Conservation (phyloP, 148 eudicot species). For the Diospyros lotus region DNA sequence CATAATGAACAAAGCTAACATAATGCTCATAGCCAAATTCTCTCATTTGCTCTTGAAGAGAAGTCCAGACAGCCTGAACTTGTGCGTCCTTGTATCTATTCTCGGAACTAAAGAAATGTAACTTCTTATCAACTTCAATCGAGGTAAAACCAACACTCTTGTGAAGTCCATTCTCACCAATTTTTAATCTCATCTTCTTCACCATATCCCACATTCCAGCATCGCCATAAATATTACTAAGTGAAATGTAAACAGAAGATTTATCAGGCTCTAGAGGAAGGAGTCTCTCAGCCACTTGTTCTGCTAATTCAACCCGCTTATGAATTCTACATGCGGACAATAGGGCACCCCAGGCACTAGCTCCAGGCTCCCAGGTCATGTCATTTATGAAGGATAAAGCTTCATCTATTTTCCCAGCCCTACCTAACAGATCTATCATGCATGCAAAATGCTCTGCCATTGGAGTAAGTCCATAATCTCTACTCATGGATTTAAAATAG, state of each 20-base stretch:
- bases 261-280: slow-evolving; percentile 15
- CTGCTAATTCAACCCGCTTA: slow-evolving; percentile 9
- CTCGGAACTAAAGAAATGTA: slow-evolving; percentile 1
- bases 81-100: neutral
- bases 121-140: slow-evolving; percentile 13
- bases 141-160: slow-evolving; percentile 13
- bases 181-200: slow-evolving; percentile 5
- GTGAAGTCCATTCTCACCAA: slow-evolving; percentile 18
- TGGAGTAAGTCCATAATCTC: slow-evolving; percentile 7
- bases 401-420: slow-evolving; percentile 12
- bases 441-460: slow-evolving; percentile 14
- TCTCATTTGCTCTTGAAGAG: slow-evolving; percentile 9
- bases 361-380: slow-evolving; percentile 14
- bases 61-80: slow-evolving; percentile 7
- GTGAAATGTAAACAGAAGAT: slow-evolving; percentile 12
- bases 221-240: slow-evolving; percentile 6
- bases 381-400: slow-evolving; percentile 6
- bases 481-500: slow-evolving; percentile 5
- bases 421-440: slow-evolving; percentile 16
- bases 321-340: slow-evolving; percentile 12
- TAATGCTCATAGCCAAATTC: slow-evolving; percentile 5
- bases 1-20: neutral
- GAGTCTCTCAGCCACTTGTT: slow-evolving; percentile 9
- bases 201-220: slow-evolving; percentile 15
- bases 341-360: slow-evolving; percentile 15